Base-by-base conservation (phyloP, 2,329 filamentous ascomycete genomes). In the Neoarthrinium moseri region DNA sequence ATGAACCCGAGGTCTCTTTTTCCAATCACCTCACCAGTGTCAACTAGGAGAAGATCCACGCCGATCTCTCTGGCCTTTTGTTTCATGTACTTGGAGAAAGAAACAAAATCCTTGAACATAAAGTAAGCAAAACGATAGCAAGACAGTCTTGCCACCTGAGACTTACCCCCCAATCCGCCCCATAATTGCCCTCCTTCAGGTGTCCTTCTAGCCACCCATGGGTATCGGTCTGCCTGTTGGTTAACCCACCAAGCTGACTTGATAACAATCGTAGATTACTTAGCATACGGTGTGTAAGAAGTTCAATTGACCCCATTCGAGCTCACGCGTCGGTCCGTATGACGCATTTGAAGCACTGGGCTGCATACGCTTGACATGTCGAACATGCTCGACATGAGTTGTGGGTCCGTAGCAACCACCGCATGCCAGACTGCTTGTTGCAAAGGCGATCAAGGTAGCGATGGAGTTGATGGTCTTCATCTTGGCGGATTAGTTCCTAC, bases 261-360 rank as follows among this genome's bases (percentile, higher is more conserved):
- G 6, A n/a, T 29, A 29, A 29, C 26, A 7, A n/a, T 29, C n/a
- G 26, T n/a, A 29, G 26, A 7, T 29, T 12, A 18, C 21, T 37
- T 24, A 26, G 54, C 60, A 27, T 55, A 71, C 68, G 2, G 79
- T 84, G 53, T 83, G 81, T 20, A 84, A 49, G 45, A 79, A 80
- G 55, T 84, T 84, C 54, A 84, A 62, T 58, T 84, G 77, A 3
- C 81, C 81, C 81, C 81, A 84, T 68, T 80, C 76, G 6, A 83
- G 65, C 34, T 66, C 62, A 4, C 60, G 64, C 26, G 64, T 71
- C 30, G 73, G 73, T 7, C 70, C 70, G 44, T 69, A 68, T 1
- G 61, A 58, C 21, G 73, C 72, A 33, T 69, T 64, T 20, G 62
- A 60, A 1, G 70, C 70, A 15, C 68, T 71, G 0, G 72, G 72